phyloP scores from a whole-genome alignment of 2,329 filamentous ascomycete genomes.

The Phaeosphaeria sp. region DNA sequence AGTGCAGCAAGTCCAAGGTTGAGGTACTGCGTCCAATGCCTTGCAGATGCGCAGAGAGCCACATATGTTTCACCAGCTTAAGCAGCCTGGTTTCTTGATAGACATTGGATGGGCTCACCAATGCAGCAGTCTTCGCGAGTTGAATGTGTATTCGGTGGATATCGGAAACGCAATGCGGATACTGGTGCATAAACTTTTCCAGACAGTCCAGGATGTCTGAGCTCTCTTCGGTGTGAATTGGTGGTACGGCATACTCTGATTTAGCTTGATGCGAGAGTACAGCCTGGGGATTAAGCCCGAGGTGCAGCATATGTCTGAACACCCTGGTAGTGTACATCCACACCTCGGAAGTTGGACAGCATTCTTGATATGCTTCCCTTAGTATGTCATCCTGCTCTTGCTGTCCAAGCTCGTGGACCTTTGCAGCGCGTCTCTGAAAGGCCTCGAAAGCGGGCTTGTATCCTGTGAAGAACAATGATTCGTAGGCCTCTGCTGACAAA shows the following conservation, averaged over 20 bases:
- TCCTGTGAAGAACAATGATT: no score
- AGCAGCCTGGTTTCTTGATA: conserved; percentile 17
- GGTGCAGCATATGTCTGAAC: conserved; percentile 15
- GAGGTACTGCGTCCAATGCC: background rate
- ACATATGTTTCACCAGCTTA: conserved; percentile 17
- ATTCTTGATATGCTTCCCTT: conserved; percentile 8
- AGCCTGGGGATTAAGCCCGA: conserved; percentile 14
- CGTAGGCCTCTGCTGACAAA: background rate
- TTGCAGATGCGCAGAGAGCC: conserved; percentile 11
- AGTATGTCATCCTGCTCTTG: background rate
- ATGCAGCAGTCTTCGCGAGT: conserved; percentile 11
- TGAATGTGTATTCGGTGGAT: conserved; percentile 15
- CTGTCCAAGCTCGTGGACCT: background rate
- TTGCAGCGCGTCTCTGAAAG: conserved; percentile 3
- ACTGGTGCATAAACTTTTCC: conserved; percentile 7
- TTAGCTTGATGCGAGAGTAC: conserved; percentile 5
- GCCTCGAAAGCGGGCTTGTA: background rate
- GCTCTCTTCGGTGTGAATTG: conserved; percentile 12
- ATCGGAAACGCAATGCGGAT: conserved; percentile 5
- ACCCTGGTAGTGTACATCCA: conserved; percentile 17
- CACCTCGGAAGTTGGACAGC: conserved; percentile 10
- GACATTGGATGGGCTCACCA: conserved; percentile 1
- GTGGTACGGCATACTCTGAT: conserved; percentile 11
- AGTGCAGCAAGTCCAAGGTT: conserved; percentile 1
- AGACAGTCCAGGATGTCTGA: conserved; percentile 19